Conservation (phyloP, 495 filamentous ascomycete genomes). For the Trichocladium antarcticum region DNA sequence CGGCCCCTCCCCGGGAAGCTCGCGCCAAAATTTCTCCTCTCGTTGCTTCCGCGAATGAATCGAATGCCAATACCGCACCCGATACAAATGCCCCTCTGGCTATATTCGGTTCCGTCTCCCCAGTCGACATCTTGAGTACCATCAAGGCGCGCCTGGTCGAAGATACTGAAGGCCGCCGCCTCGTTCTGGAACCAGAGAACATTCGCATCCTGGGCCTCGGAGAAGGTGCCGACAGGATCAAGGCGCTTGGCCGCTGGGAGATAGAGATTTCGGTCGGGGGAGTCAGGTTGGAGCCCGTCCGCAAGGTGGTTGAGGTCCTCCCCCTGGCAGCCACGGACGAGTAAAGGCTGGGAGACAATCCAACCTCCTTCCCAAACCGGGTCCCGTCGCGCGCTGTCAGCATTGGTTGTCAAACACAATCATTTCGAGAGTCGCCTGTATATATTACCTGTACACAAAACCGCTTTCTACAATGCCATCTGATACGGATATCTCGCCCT, state of each 20-base stretch:
- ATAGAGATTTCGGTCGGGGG: constrained; percentile 21
- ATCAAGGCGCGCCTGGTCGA: constrained; percentile 21
- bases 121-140: constrained; percentile 23
- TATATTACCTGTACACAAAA: constrained; percentile 3
- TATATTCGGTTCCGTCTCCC: constrained; percentile 37
- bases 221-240: constrained; percentile 28
- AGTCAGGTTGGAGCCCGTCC: constrained; percentile 19
- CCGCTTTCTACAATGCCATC: neutral
- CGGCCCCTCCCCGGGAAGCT: constrained; percentile 7
- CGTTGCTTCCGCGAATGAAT: constrained; percentile 4
- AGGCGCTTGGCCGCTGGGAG: constrained; percentile 31
- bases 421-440: neutral
- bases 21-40: constrained; percentile 14
- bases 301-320: constrained; percentile 25
- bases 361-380: neutral
- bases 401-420: neutral
- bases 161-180: constrained; percentile 23
- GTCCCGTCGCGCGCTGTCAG: neutral
- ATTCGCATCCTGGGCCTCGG: constrained; percentile 27
- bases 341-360: neutral
- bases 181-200: constrained; percentile 24
- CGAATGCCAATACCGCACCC: too few relatives aligned
- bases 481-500: neutral
- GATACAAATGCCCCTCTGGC: constrained; percentile 1
- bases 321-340: constrained; percentile 14